A percentile compares a stretch with the other conserved stretches of the same genome.
Evolutionary conservation across 2,329 filamentous ascomycete species (phyloP).

Genomic region (Ophiostoma sp.): DNA sequence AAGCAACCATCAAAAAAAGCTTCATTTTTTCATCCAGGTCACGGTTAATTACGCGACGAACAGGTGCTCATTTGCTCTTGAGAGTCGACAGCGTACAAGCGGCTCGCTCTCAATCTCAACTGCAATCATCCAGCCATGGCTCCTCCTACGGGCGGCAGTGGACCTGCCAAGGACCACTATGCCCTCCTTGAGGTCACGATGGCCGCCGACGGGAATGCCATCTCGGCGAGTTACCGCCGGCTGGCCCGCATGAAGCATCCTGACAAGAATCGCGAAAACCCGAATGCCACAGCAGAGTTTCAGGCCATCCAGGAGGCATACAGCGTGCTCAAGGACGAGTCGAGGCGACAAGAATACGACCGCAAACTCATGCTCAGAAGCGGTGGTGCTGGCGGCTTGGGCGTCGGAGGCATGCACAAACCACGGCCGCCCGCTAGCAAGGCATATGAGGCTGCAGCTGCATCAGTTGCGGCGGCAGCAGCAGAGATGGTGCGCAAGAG

Average conservation of each 20-base stretch:
- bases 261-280: slow-evolving; percentile 33
- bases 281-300: slow-evolving; percentile 33
- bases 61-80: no score
- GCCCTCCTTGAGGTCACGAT: slow-evolving; percentile 30
- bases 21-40: no score
- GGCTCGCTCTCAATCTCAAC: no score
- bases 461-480: not conserved
- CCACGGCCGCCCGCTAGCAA: not conserved
- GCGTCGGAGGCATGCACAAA: not conserved
- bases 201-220: slow-evolving; percentile 24
- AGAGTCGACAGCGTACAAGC: no score
- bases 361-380: not conserved
- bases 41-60: no score
- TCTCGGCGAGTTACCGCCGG: slow-evolving; percentile 31
- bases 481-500: not conserved
- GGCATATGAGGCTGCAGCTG: no score
- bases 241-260: slow-evolving; percentile 33
- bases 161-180: slow-evolving; percentile 30
- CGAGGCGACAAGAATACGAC: slow-evolving; percentile 26
- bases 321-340: slow-evolving; percentile 29
- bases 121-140: no score
- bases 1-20: no score
- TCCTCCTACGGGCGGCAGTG: no score
- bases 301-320: slow-evolving; percentile 33
- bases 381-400: not conserved